Conservation (phyloP, 2,329 filamentous ascomycete genomes). For the Aureobasidium subglaciale region DNA sequence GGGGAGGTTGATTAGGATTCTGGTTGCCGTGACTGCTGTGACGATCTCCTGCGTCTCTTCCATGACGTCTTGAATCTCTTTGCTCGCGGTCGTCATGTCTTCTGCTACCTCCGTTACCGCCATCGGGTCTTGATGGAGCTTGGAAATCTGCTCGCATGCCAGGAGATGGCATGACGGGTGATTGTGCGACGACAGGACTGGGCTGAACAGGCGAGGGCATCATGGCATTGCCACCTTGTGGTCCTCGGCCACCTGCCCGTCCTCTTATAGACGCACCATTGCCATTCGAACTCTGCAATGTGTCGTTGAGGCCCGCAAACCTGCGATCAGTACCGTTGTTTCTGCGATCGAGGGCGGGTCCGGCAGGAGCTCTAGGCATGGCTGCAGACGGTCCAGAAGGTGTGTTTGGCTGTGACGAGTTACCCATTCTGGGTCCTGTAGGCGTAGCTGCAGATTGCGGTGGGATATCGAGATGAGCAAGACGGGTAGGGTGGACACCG, state of each 20-base stretch:
- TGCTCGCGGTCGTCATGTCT: slow-evolving; percentile 21
- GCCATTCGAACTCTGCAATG: slow-evolving; percentile 12
- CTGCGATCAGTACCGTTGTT: slow-evolving; percentile 21
- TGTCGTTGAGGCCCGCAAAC: slow-evolving; percentile 24
- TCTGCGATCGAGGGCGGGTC: slow-evolving; percentile 18
- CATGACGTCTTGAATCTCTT: slow-evolving; percentile 18
- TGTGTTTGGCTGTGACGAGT: slow-evolving; percentile 21
- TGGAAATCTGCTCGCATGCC: background rate
- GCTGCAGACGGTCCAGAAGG: slow-evolving; percentile 23
- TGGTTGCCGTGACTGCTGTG: background rate
- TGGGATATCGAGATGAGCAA: background rate
- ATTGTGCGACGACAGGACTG: background rate
- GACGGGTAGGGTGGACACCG: slow-evolving; percentile 24
- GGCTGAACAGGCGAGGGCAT: background rate
- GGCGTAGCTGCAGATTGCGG: slow-evolving; percentile 20
- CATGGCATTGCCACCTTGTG: background rate
- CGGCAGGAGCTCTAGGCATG: slow-evolving; percentile 19
- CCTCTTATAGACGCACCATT: slow-evolving; percentile 15
- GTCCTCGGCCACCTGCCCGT: background rate
- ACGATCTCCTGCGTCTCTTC: slow-evolving; percentile 12
- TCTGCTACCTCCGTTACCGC: slow-evolving; percentile 10
- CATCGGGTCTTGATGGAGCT: background rate
- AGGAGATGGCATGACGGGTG: background rate
- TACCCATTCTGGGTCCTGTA: slow-evolving; percentile 25
- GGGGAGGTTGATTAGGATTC: background rate